Conservation (phyloP, 768 basidiomycete genomes). For the Lepiota subincarnata region DNA sequence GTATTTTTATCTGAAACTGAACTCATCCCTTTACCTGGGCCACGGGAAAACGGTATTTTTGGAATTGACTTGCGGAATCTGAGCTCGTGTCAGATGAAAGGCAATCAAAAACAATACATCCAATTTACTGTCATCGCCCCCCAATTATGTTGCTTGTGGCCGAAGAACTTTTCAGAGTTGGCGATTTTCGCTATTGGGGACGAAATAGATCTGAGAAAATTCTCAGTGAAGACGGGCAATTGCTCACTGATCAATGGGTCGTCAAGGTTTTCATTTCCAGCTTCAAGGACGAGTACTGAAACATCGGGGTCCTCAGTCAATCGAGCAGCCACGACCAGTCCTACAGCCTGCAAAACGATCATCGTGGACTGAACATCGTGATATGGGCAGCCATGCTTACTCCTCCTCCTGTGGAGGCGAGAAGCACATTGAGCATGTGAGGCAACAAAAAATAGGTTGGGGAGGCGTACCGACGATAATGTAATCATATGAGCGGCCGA, state of each 20-base stretch:
- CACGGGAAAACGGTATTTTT: conserved; percentile 14
- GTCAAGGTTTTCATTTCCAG: conserved; percentile 28
- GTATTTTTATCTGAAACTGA: not conserved
- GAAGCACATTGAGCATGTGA: not conserved
- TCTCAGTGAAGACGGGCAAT: not conserved
- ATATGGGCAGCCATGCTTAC: not conserved
- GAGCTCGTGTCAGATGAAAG: not conserved
- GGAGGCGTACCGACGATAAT: conserved; percentile 23
- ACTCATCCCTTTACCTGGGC: conserved; percentile 3
- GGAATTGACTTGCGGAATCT: not conserved
- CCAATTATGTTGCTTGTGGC: not conserved
- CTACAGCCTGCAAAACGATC: conserved; percentile 9
- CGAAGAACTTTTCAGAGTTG: not conserved
- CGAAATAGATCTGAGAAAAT: too few species aligned
- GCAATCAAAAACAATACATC: too few species aligned
- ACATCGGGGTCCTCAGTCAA: conserved; percentile 14
- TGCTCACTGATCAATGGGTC: conserved; percentile 20
- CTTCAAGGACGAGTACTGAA: conserved; percentile 23
- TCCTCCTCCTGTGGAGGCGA: not conserved
- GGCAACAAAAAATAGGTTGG: not conserved
- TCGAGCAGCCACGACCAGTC: conserved; percentile 14
- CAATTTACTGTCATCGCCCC: not conserved
- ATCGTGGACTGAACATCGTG: not conserved
- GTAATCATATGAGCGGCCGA: conserved; percentile 21
- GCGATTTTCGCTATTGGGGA: not conserved